These are phyloP conservation scores for Beauveria asiatica DNA, from an alignment of 2,329 filamentous ascomycete genomes.

Conservation along the genomic window DNA sequence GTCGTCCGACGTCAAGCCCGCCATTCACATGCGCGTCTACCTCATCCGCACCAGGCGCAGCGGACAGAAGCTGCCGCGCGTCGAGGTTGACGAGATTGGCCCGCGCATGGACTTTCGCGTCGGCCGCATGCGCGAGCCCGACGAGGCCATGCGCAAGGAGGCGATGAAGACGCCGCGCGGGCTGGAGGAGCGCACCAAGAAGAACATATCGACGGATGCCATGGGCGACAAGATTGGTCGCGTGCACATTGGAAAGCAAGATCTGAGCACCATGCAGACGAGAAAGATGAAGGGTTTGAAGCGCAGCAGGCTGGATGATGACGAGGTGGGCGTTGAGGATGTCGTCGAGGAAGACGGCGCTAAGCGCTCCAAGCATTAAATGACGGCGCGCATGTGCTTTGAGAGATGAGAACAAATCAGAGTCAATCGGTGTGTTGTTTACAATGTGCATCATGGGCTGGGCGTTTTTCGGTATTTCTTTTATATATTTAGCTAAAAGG, in stretches of 20 bases:
- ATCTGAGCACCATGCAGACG: slow-evolving; percentile 79
- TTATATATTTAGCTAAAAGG: not conserved
- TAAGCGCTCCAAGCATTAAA: slow-evolving; percentile 28
- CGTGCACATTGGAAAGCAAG: slow-evolving; percentile 84
- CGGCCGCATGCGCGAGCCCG: slow-evolving; percentile 71
- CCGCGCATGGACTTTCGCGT: slow-evolving; percentile 87
- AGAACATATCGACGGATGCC: slow-evolving; percentile 85
- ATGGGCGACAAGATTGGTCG: slow-evolving; percentile 96
- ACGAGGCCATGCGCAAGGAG: slow-evolving; percentile 74
- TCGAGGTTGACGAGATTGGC: slow-evolving; percentile 93
- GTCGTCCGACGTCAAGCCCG: slow-evolving; percentile 41
- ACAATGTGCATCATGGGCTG: slow-evolving; percentile 6
- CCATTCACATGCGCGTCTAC: slow-evolving; percentile 68
- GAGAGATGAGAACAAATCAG: not conserved
- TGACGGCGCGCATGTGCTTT: not conserved
- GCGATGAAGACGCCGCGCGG: slow-evolving; percentile 80
- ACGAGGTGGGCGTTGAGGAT: slow-evolving; percentile 36
- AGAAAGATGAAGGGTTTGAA: slow-evolving; percentile 99
- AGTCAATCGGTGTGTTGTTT: not conserved
- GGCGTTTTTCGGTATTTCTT: slow-evolving; percentile 9
- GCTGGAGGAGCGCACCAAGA: slow-evolving; percentile 73
- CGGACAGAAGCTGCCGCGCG: slow-evolving; percentile 76
- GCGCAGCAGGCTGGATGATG: slow-evolving; percentile 58
- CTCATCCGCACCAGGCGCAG: slow-evolving; percentile 78
- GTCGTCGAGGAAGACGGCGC: slow-evolving; percentile 27